Evolutionary conservation across 2,329 filamentous ascomycete species (phyloP), one percentile per base, ranked within the genome.

Genomic region (Massarina eburnea): DNA sequence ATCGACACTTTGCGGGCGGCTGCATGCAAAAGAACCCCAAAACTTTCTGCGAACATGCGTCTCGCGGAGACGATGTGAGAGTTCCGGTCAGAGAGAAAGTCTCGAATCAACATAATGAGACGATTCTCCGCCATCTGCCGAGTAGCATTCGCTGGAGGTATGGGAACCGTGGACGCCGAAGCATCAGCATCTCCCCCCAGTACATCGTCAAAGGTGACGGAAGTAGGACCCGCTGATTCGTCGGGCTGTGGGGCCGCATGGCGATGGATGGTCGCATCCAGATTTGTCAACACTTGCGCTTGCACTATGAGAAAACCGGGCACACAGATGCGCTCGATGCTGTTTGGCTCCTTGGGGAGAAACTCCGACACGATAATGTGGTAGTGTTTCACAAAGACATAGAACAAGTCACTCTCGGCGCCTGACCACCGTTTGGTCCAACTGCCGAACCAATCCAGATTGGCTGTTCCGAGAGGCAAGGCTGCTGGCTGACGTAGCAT

Each of bases 401-500:
- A 96, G 65, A 96, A 89, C 26, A 96, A 76, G 62, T 96, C 91
- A 3, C 88, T 95, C 58, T 96, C 91, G 2, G 84, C 83, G 12
- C 91, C 91, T 50, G 83, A 86, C 91, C 91, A 96, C 49, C 90
- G 83, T 30, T 86, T 82, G 7, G 89, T 76, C 91, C 91, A 96
- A 1, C 85, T 84, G 1, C 89, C 89, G 59, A 87, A 83, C 91
- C 91, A 96, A 34, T 84, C 77, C n/a, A 95, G 84, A 53, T 85
- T 83, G 22, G 83, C 79, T 4, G 87, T 82, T 22, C 84, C 80
- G 30, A 91, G 66, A 1, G 89, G 86, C 42, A 86, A 74, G 8
- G 85, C 79, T 1, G 83, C 80, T 51, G 83, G 82, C 50, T 83
- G 86, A 35, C 80, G 78, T 24, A 96, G 75, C 58, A 77, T 75